A percentile compares a stretch with the other conserved stretches of the same genome.
Evolutionary conservation across 2,329 filamentous ascomycete genomes (phyloP).

Genomic region (Trichoderma simmonsii): DNA sequence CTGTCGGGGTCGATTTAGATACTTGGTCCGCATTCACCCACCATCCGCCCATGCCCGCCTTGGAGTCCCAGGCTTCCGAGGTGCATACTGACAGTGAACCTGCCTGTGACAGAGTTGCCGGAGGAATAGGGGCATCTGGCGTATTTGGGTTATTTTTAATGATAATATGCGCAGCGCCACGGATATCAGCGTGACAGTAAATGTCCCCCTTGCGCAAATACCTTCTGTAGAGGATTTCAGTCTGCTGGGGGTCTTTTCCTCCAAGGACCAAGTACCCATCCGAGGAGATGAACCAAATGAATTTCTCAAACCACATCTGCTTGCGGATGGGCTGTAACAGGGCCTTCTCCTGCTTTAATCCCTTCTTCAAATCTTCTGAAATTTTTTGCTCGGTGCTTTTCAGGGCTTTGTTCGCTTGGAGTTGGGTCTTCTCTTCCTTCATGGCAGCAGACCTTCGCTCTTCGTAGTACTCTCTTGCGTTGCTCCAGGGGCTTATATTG

Average conservation of each 20-base stretch:
- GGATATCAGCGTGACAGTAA: constrained; percentile 86
- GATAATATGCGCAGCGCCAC: constrained; percentile 79
- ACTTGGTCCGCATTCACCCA: constrained; percentile 93
- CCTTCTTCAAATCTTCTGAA: constrained; percentile 77
- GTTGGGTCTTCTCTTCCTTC: constrained; percentile 83
- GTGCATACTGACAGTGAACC: constrained; percentile 80
- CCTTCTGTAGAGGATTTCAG: constrained; percentile 84
- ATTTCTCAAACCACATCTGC: constrained; percentile 96
- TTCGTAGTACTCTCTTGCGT: constrained; percentile 88
- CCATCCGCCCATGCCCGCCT: constrained; percentile 92
- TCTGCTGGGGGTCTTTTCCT: constrained; percentile 84
- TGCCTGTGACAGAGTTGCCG: constrained; percentile 86
- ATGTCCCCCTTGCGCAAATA: constrained; percentile 86
- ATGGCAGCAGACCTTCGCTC: constrained; percentile 79
- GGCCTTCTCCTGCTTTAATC: constrained; percentile 87
- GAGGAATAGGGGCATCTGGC: constrained; percentile 82
- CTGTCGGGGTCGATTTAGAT: constrained; percentile 74
- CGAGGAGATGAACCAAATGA: constrained; percentile 89
- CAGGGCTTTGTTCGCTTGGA: constrained; percentile 77
- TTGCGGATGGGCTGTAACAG: constrained; percentile 77
- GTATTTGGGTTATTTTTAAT: constrained; percentile 82
- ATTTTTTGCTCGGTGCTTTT: constrained; percentile 92
- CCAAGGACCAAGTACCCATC: constrained; percentile 91
- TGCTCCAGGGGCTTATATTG: constrained; percentile 76
- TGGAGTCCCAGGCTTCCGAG: constrained; percentile 91